phyloP scores from a whole-genome alignment of 805 yeast species.

The Saccharomycopsis synnaedendra region DNA sequence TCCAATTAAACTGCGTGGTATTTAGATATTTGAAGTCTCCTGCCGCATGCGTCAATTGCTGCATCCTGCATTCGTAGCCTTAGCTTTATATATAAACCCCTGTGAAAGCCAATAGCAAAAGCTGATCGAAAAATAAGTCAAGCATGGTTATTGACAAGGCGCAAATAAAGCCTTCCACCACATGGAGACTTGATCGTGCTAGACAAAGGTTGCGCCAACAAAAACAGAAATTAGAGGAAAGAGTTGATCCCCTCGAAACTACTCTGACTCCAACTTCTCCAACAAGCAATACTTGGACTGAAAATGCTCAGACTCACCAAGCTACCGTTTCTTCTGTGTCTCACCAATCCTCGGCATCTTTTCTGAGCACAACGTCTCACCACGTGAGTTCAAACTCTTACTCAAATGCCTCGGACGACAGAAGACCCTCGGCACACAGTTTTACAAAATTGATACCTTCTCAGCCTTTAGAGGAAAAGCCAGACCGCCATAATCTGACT shows the following conservation, averaged over 20 bases:
- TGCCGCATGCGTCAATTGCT: too few species aligned
- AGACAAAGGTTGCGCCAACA: slow-evolving; percentile 12
- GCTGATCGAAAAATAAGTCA: too few species aligned
- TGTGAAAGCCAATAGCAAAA: too few species aligned
- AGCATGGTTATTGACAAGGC: background rate
- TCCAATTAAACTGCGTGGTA: too few species aligned
- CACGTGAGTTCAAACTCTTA: background rate
- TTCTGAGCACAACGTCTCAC: background rate
- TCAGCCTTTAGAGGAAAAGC: background rate
- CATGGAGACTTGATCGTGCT: slow-evolving; percentile 16
- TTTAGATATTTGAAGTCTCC: too few species aligned
- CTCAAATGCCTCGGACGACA: background rate
- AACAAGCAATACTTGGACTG: background rate
- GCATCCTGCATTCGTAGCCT: too few species aligned
- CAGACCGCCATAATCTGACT: slow-evolving; percentile 7
- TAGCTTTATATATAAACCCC: too few species aligned
- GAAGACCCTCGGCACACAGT: slow-evolving; percentile 7
- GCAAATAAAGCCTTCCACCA: slow-evolving; percentile 13
- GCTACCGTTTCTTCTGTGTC: background rate
- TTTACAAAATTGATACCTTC: slow-evolving; percentile 5
- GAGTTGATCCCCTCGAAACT: background rate
- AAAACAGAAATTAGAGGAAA: slow-evolving; percentile 3
- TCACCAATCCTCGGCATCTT: background rate
- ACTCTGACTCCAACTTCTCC: background rate
- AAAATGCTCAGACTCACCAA: background rate